phyloP scores from a whole-genome alignment of 225 moss, liverwort and hornwort genomes.

The Climacium dendroides region DNA sequence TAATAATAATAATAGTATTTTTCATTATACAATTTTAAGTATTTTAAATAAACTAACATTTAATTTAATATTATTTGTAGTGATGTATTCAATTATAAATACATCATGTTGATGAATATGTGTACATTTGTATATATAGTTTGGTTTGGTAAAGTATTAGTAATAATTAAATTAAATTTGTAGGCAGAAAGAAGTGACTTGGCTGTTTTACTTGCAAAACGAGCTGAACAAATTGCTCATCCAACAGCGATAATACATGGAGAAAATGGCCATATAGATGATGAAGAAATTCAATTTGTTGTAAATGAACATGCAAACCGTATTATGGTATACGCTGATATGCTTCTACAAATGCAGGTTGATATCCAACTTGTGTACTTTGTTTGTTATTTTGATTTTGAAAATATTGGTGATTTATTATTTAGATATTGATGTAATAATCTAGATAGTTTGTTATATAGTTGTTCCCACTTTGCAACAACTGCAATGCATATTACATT shows the following conservation, averaged over 20 bases:
- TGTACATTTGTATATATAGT: neutral
- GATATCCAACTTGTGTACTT: neutral
- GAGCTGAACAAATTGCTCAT: slow-evolving; percentile 58
- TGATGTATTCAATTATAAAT: too few species aligned
- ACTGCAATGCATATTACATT: neutral
- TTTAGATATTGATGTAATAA: too few species aligned
- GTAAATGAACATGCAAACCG: slow-evolving; percentile 87
- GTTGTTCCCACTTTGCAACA: too few species aligned
- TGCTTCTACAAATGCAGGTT: slow-evolving; percentile 89
- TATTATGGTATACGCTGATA: slow-evolving; percentile 77
- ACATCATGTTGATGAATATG: neutral
- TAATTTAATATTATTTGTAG: neutral
- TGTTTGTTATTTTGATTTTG: neutral
- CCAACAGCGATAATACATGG: slow-evolving; percentile 56
- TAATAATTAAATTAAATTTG: too few species aligned
- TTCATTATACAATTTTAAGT: too few species aligned
- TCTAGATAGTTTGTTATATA: neutral
- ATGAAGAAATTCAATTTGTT: slow-evolving; percentile 70
- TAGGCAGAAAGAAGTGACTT: slow-evolving; percentile 79
- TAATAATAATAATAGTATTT: too few species aligned
- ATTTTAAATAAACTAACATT: neutral
- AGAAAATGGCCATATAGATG: slow-evolving; percentile 33
- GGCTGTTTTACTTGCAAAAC: slow-evolving; percentile 63
- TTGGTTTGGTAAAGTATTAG: neutral
- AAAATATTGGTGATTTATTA: too few species aligned